Evolutionary conservation across 768 basidiomycete genomes (phyloP), one percentile per base, ranked within the genome.

Genomic region (Ramaria rubella): DNA sequence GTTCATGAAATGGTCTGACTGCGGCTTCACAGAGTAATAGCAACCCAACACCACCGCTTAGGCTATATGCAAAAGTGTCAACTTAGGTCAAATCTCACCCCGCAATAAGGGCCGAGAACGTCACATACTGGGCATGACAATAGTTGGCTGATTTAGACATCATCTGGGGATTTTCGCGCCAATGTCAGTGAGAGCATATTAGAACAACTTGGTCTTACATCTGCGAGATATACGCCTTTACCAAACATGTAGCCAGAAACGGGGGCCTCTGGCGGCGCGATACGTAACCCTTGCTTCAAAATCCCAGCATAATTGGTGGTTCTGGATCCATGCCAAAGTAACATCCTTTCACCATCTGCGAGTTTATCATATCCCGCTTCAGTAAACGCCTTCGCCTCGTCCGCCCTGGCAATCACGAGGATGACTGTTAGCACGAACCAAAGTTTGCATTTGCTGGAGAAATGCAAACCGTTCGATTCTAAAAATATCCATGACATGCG

Each of bases 101-200:
- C 36, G 34, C 45, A 36, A 21, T 8, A 21, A 6, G 55, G 23
- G 26, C 24, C 6, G 17, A 19, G 33, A 11, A 1, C 21, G 19
- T 26, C 9, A 70, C 79, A 58, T 48, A 79, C 79, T 73, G 53
- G 8, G 80, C 62, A 59, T 79, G 72, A 63, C 80, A 81, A 64
- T 82, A 83, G 57, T 75, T 75, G 31, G 81, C 81, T 36, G 81
- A 82, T 78, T 83, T 83, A 29, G 81, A 81, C 78, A 83, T 80
- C 78, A 82, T 82, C 81, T 81, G 55, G 1, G 30, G 17, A 14
- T 19, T 24, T 53, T 29, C 50, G 58, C 31, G 29, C 38, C 14
- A 50, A n/a, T 27, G 14, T 27, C n/a, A n/a, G n/a, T 30, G 23
- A 31, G 23, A 24, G 31, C 19, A 45, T 31, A 33, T 26, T 12